Evolutionary conservation across 2,329 filamentous ascomycete genomes (phyloP), one percentile per base, ranked within the genome.

Genomic region (Dryadomyces quercus-mongolicae): DNA sequence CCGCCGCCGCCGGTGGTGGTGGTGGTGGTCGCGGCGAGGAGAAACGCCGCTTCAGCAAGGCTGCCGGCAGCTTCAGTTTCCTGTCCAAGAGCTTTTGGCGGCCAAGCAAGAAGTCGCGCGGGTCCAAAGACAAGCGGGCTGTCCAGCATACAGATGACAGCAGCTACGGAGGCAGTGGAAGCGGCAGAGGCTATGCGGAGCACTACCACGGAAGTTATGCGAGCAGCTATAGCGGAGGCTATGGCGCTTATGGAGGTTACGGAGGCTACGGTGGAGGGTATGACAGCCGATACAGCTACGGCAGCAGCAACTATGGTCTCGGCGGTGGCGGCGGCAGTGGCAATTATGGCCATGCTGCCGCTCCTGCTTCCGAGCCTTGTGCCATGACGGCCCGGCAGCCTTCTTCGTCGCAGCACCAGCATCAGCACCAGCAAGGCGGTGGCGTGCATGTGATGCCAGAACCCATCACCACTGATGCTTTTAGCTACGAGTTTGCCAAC

Each of bases 401-500:
- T 31, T 31, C 25, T 31, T 31, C 25, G 15, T 16, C 25, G 34
- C 8, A 42, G 38, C 38, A 3, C 38, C 21, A 3, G 31, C 13
- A 12, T 9, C 47, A 20, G 34, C 18, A 12, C 18, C 38, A 22
- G 36, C 36, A 2, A 5, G 9, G 16, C 38, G 38, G n/a, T 31
- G 3, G 18, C 34, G 15, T 16, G 7, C 2, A 13, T 20, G 4
- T 5, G 5, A 22, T 8, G 20, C n/a, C 10, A 13, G 18, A 49
- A 5, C 47, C 10, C 16, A 8, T 8, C 25, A 31, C 47, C 2
- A 5, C 13, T 36, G 10, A 25, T 7, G 6, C 25, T 1, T 5
- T 9, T 6, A 20, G 9, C 44, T n/a, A 45, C 36, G 34, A 40
- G 44, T 46, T 60, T 57, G 56, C 56, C 59, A 48, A 58, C 58